Evolutionary conservation across 352 stramenopile genomes (phyloP).

Genomic region (Globisporangium apiculatum): DNA sequence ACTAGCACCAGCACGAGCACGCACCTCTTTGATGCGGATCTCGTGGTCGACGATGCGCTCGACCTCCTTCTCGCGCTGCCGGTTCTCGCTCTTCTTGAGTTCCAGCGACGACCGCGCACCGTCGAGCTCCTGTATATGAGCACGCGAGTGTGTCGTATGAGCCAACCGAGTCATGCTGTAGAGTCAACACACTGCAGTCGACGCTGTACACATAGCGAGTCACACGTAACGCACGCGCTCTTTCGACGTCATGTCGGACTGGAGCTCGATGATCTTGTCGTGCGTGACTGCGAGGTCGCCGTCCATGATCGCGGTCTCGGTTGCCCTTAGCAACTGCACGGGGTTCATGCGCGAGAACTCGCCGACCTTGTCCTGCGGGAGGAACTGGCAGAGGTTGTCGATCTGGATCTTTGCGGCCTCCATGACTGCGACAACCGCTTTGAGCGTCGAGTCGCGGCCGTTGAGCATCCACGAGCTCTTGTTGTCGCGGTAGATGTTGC

Average conservation of each 20-base stretch:
- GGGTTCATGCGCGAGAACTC: conserved; percentile 87
- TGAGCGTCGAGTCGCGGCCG: conserved; percentile 57
- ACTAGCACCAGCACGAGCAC: neutral
- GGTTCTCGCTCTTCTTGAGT: conserved; percentile 81
- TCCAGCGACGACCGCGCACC: conserved; percentile 53
- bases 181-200: neutral
- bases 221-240: conserved; percentile 28
- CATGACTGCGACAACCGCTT: conserved; percentile 75
- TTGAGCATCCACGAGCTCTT: conserved; percentile 80
- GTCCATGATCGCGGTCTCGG: conserved; percentile 66
- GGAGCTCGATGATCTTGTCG: conserved; percentile 72
- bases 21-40: conserved; percentile 66
- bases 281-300: conserved; percentile 66
- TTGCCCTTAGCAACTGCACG: conserved; percentile 69
- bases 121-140: conserved; percentile 45
- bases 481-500: conserved; percentile 90
- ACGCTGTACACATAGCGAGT: neutral
- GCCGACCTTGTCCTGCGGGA: conserved; percentile 96
- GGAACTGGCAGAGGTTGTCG: conserved; percentile 98
- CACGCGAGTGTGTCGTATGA: neutral
- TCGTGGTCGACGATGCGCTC: conserved; percentile 82
- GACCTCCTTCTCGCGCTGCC: conserved; percentile 74
- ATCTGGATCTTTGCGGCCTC: conserved; percentile 91
- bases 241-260: conserved; percentile 68
- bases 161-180: neutral